Evolutionary conservation across 2,329 filamentous ascomycete species (phyloP), one percentile per base, ranked within the genome.

Genomic region (Apiospora kogelbergensis): DNA sequence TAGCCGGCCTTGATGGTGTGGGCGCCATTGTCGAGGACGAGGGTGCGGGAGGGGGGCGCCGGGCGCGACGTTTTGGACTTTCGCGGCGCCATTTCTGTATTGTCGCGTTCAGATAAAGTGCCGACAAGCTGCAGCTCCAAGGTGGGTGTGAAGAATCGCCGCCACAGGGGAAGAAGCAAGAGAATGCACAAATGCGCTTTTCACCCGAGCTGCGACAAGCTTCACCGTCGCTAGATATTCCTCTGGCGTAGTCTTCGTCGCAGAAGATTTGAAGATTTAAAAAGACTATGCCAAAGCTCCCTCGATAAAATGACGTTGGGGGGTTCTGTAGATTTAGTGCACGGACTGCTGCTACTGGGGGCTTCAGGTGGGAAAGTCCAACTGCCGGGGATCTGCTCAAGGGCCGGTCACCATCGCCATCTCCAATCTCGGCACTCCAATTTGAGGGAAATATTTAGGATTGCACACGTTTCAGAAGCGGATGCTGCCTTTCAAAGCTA

Each of bases 21-120:
- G 57, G 91, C 95, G 78, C 96, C 96, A 83, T 98, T 98, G 83
- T 99, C 96, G 76, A 99, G 85, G 63, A 99, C 87, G 67, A 99
- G 90, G 0, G 95, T 97, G 69, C 84, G 88, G 1, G 84, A 78
- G 0, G 91, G 90, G 9, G 88, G 82, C 30, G 84, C 77, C 4
- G 87, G 82, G 63, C 83, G 82, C 6, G 84, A 78, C 20, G 83
- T 78, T 67, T 88, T 88, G 65, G 85, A 81, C 78, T 88, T 91
- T 44, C 74, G 74, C n/a, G 74, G 22, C 20, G 78, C 76, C 78
- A 79, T 79, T 63, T 40, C 7, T 20, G 15, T 20, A 2, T 3
- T 57, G 48, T 63, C 63, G 44, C 57, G 53, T 37, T 17, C 20
- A 60, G 53, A 37, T n/a, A 13, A 60, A 60, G 26, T 57, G 20